Base-by-base conservation (phyloP, 495 filamentous ascomycete genomes). In the Talaromyces nanjingensis region DNA sequence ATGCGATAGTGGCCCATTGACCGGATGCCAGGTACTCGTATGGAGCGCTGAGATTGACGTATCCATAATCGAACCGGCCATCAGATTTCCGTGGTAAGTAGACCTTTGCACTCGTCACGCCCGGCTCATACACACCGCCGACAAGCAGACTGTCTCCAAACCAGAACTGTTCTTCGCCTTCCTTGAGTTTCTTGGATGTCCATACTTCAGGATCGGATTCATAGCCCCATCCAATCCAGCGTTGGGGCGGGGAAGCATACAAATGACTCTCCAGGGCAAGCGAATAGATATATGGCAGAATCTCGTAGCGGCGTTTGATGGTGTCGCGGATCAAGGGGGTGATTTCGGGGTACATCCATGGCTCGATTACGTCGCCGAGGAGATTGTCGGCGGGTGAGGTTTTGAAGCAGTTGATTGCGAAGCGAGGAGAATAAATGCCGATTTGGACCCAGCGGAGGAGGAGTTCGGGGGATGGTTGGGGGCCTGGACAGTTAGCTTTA, bases 381-480 rank as follows among this genome's bases (percentile, higher is more conserved):
- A 77, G 73, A 68, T 81, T 88, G 67, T 89, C 81, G 9, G 81
- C 73, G 2, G 79, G 77, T 9, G 82, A 81, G 5, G 87, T 89
- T 72, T 90, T 90, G 81, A 86, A 90, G 71, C 86, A 89, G 73
- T 90, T 90, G 76, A 90, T 89, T 6, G 87, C 84, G 70, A 89
- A 89, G 6, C 86, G 86, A 4, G 85, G 79, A 16, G 86, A 87
- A 74, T 89, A 81, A 70, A 85, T 83, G 25, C 87, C 87, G 3
- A 88, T 78, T 67, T 90, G 87, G 59, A 89, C 77, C 87, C 87
- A 90, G 34, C 87, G 83, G 39, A 89, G 79, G 7, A 90, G 81
- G 16, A 87, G 83, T 67, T 89, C 87, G 11, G 87, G 86, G 0
- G 80, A 83, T 4, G 87, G 87, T 66, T 88, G 85, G 29, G 84